Evolutionary conservation across 2,329 filamentous ascomycete species (phyloP).

Genomic region (Emergomyces pasteurianus): DNA sequence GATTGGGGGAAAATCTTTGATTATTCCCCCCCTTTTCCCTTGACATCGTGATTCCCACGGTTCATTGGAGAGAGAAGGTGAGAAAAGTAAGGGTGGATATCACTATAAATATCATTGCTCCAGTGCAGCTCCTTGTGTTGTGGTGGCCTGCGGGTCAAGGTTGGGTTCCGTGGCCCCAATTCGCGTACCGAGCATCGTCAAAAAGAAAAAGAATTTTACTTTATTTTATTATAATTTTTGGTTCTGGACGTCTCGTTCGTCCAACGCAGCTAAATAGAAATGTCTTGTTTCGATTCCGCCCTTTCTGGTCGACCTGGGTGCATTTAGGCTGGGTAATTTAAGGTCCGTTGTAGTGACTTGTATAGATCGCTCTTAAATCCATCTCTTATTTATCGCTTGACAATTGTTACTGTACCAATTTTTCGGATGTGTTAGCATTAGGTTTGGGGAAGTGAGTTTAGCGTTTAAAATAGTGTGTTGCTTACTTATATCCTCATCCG

Average conservation of each 20-base stretch:
- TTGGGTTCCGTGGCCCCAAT: not conserved
- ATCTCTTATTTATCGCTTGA: slow-evolving; percentile 20
- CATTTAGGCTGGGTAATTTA: not conserved
- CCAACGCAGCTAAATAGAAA: not conserved
- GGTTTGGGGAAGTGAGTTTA: not conserved
- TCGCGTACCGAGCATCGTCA: not conserved
- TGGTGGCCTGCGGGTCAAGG: too few relatives aligned
- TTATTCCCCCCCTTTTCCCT: not conserved
- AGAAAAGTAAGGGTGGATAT: not conserved
- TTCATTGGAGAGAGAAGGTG: not conserved
- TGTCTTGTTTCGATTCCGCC: not conserved
- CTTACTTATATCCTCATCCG: slow-evolving; percentile 93
- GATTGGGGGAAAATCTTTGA: not conserved
- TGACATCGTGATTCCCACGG: not conserved
- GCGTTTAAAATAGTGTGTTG: slow-evolving; percentile 11
- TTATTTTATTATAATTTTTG: not conserved
- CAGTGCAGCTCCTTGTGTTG: too few relatives aligned
- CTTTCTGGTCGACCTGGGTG: not conserved
- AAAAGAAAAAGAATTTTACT: not conserved
- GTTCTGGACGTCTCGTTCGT: not conserved
- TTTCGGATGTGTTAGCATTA: not conserved
- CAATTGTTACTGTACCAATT: slow-evolving; percentile 21
- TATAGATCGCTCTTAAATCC: not conserved
- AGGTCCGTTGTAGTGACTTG: not conserved
- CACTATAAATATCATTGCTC: not conserved